Base-by-base conservation (phyloP, 805 yeast genomes). In the Nakazawaea wyomingensis region DNA sequence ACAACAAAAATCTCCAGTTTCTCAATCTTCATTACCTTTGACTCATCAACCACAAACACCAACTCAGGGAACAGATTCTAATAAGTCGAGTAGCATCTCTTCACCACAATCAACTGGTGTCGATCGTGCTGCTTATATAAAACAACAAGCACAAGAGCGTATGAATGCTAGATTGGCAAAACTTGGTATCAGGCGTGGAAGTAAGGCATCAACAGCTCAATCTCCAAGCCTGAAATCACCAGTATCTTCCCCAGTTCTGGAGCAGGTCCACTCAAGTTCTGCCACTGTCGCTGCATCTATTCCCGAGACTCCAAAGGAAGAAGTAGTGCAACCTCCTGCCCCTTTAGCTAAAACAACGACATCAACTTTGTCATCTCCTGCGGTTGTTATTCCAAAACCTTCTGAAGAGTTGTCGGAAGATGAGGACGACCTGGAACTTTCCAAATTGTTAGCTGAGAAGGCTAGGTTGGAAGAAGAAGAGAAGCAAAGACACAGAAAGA, bases 91-190 rank as follows among this genome's bases (percentile, higher is more conserved):
- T 18, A 3, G 42, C 1, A 20, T 34, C 17, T 16, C 44, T 16
- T 36, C 46, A 2, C 16, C 40, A n/a, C 26, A 31, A 17, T 27
- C 43, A 18, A 21, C 45, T 14, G 46, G 41, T 1, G 84, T 78
- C 46, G 90, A 85, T 36, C 70, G 95, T 47, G 76, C 93, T 4
- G 83, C 86, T n/a, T 74, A 77, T 54, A 79, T 87, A 41, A 88
- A 86, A 59, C 91, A 88, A 14, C 91, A 85, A 55, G 87, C 87
- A 2, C 76, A 76, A 52, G 80, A 81, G 54, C 76, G 85, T 61
- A 88, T 89, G 96, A 81, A 80, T 48, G 95, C 85, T 54, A 72
- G 88, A 53, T 69, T 88, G 54, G 95, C 95, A 3, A 84, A 81
- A 48, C 70, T 88, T 45, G 96, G 96, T 3, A 74, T 87, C 46